These are phyloP conservation scores for Coemansia aciculifera DNA, from an alignment of 192 early-diverging fungal genomes.

Conservation along the genomic window DNA sequence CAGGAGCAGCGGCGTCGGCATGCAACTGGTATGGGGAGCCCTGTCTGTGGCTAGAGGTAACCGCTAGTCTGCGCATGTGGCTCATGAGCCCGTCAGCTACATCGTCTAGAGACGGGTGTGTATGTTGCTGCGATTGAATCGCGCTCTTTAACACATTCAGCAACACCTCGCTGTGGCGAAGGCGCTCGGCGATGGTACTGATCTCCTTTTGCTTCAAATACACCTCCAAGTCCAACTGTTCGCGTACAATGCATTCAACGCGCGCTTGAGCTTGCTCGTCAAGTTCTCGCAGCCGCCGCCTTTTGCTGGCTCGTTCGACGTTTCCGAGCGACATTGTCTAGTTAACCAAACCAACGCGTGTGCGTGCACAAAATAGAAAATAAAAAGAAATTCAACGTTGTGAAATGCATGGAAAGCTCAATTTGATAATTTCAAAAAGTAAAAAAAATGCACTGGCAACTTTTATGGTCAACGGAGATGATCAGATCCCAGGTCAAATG, in stretches of 20 bases:
- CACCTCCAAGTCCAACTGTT: conserved; percentile 79
- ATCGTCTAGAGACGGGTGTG: conserved; percentile 12
- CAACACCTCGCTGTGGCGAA: conserved; percentile 61
- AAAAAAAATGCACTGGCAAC: neutral
- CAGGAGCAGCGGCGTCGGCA: neutral
- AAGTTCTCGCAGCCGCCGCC: conserved; percentile 12
- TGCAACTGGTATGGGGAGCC: neutral
- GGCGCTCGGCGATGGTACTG: conserved; percentile 60
- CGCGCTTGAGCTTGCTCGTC: conserved; percentile 38
- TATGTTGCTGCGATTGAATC: conserved; percentile 52
- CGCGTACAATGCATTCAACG: conserved; percentile 60
- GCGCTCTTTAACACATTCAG: conserved; percentile 59
- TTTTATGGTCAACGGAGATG: neutral
- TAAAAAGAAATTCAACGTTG: neutral
- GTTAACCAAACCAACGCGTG: neutral
- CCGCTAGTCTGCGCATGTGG: conserved; percentile 16
- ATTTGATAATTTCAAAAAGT: neutral
- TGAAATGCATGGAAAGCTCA: neutral
- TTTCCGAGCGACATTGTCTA: neutral
- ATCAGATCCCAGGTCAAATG: neutral
- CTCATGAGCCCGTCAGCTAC: conserved; percentile 29
- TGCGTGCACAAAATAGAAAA: neutral
- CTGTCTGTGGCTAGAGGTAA: conserved; percentile 3
- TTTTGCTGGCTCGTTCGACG: neutral
- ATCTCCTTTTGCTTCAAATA: conserved; percentile 69